These are phyloP conservation scores for Petunia axillaris DNA, from an alignment of 257 asterid species.

Conservation along the genomic window DNA sequence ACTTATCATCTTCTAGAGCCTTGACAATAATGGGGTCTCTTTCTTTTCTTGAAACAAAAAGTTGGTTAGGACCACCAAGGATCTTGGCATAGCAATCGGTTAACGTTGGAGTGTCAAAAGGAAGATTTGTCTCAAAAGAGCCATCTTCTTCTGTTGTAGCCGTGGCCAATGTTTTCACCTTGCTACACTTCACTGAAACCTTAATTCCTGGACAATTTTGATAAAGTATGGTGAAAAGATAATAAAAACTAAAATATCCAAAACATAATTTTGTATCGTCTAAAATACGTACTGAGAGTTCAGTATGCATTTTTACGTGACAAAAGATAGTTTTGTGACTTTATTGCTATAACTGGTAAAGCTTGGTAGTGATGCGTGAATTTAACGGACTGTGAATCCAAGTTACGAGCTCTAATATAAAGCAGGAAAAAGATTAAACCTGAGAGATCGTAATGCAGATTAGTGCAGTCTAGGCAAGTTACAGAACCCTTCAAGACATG, in stretches of 20 bases:
- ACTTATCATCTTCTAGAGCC: slow-evolving; percentile 36
- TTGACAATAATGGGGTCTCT: slow-evolving; percentile 35
- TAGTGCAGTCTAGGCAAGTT: slow-evolving; percentile 65
- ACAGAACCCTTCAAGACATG: slow-evolving; percentile 62
- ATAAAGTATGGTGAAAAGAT: not conserved
- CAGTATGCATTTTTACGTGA: too few species aligned
- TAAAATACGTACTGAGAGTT: too few species aligned
- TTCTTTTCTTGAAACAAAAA: slow-evolving; percentile 46
- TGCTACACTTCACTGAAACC: slow-evolving; percentile 67
- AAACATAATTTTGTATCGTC: not conserved
- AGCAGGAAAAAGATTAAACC: slow-evolving; percentile 39
- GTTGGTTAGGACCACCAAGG: slow-evolving; percentile 73
- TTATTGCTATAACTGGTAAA: too few species aligned
- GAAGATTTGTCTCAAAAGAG: slow-evolving; percentile 47
- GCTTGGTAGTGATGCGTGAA: too few species aligned
- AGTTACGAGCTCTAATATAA: not conserved
- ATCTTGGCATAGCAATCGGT: slow-evolving; percentile 70
- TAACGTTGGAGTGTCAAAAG: slow-evolving; percentile 25
- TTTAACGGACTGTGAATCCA: too few species aligned
- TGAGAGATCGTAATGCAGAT: slow-evolving; percentile 52
- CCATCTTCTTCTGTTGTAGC: slow-evolving; percentile 68
- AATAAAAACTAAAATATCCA: not conserved
- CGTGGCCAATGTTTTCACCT: slow-evolving; percentile 50
- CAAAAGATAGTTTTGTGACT: too few species aligned
- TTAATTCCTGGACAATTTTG: slow-evolving; percentile 49